Base-by-base conservation (phyloP, 768 basidiomycete species). In the Rhodocollybia butyracea region DNA sequence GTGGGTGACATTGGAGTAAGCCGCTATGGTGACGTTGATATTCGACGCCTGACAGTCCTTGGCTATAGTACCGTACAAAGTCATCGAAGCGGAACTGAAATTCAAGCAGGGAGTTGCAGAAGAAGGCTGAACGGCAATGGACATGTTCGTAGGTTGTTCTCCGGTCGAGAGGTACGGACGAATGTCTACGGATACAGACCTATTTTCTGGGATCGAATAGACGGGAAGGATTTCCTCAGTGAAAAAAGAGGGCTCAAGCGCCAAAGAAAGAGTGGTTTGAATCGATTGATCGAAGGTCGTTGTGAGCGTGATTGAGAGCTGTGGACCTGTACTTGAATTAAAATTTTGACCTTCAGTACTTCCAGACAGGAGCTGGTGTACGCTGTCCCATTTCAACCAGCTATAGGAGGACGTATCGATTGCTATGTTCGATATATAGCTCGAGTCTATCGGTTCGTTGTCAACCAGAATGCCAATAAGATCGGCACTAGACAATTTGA, bases 201-300 rank as follows among this genome's bases (percentile, higher is more conserved):
- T 68, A 8, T 82, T 83, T 13, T 80, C 81, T 24, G 75, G 72
- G 36, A 76, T 78, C 46, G 80, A 70, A 46, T 88, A 70, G 21
- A 83, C 75, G 17, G 88, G 82, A 41, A 92, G 70, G 30, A 73
- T 69, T 21, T 82, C 72, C 21, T 73, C 59, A 11, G 79, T 72
- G 72, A 97, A 96, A 67, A 82, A 89, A 3, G 91, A 88, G 3
- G 86, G 79, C 8, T 87, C 82, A 21, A 91, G 66, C 26, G 80
- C 80, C 58, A 98, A 63, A 2, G 81, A 74, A 31, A 95, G 73
- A 59, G 76, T 84, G 19, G 86, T 84, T 19, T 75, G 69, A 56
- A 91, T 61, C 0, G 81, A 79, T 67, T 93, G 87, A 63, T 89
- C 86, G 68, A 87, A 85, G 17, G 73, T 67, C 2, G 89, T 80